Evolutionary conservation across 2,329 filamentous ascomycete genomes (phyloP), one percentile per base, ranked within the genome.

Genomic region (Fusarium abutilonis): DNA sequence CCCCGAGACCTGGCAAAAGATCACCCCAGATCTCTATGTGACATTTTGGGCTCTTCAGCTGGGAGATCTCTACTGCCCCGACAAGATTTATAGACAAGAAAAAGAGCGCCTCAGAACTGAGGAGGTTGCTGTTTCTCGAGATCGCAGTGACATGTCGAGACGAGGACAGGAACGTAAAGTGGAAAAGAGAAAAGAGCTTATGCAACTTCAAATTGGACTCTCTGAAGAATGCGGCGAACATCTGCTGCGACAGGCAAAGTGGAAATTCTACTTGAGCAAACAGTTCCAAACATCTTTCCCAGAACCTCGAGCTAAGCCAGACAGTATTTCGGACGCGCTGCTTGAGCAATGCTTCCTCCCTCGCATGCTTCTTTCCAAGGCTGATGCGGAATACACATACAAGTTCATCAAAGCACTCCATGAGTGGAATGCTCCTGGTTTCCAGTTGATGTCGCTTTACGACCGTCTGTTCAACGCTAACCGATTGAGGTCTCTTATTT

Each of bases 271-370:
- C 64, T 78, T 98, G 41, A 86, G 86, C 49, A 88, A 88, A 63
- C 91, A 94, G 70, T 93, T 93, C 73, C 82, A 87, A 64, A 78
- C 83, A 52, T 97, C 93, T 87, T 97, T 98, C 73, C 83, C 84
- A 5, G 83, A 85, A 9, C 82, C 87, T 63, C 83, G 85, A 57
- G 79, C 83, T 19, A 90, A 88, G 68, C 78, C 83, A 35, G 87
- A 90, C 55, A 80, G 80, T 8, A 82, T 96, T 5, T 91, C 94
- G 48, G 87, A 93, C 68, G 83, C 86, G 4, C 78, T 99, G 15
- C 83, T 99, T 9, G 93, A 98, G 75, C 89, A 96, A 69, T 99
- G 95, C 73, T 88, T 99, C 66, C 77, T 98, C n/a, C 95, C 95
- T 9, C 89, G 95, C 38, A 82, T 96, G 15, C 83, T 95, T 23